Evolutionary conservation across 2,329 filamentous ascomycete genomes (phyloP), one percentile per base, ranked within the genome.

Genomic region (Hypoxylon sp.): DNA sequence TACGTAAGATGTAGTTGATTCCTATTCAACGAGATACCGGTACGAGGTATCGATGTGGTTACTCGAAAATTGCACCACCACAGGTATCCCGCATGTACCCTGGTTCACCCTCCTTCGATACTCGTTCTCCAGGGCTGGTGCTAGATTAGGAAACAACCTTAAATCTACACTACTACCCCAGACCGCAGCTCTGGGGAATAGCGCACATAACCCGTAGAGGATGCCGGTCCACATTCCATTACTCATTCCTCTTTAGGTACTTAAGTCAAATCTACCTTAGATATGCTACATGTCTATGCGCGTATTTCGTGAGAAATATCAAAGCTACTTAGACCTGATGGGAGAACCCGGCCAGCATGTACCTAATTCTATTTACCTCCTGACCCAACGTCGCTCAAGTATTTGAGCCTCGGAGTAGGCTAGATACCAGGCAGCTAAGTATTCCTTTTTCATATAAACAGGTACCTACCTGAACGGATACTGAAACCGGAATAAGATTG

Each of bases 121-220:
- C 62, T 53, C 39, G 47, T 63, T 15, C 39, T 55, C n/a, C 21
- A 35, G 32, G 32, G 32, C 27, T 35, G 50, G 27, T 15, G 21
- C 50, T 56, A 42, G 51, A 57, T 64, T 57, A 44, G 52, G 60
- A 67, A 69, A 67, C 64, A 69, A 62, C 64, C 52, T 62, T 64
- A 67, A 55, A 58, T 65, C 42, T 61, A 54, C 6, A 61, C 39
- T 57, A 11, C 63, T 64, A 69, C 59, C 56, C 52, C 52, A 59
- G 52, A 60, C 19, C 42, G 42, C 35, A 24, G 35, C 57, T 63
- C 35, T 21, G 29, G 48, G 35, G 47, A 19, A 32, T 47, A 17
- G 19, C 6, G 19, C 31, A 50, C 19, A 17, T 7, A 27, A 27
- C 19, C 19, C 47, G 3, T 1, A 53, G n/a, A 47, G 31, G n/a